Conservation (phyloP, 495 filamentous ascomycete species). For the Hypoxylon lienhwacheense region DNA sequence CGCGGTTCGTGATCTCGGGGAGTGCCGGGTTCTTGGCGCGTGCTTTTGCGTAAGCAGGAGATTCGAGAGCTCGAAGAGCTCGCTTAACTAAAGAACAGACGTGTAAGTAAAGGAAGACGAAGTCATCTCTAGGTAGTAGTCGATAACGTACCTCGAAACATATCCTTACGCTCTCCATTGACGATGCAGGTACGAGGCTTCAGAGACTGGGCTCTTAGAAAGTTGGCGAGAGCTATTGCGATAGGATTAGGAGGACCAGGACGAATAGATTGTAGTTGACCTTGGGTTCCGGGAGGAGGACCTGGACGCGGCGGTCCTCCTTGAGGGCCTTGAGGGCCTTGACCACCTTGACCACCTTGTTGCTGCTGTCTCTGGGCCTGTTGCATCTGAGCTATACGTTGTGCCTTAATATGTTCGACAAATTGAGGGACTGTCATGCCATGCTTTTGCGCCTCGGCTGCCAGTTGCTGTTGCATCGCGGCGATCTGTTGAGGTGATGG, state of each 20-base stretch:
- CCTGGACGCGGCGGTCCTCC: constrained; percentile 46
- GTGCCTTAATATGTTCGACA: constrained; percentile 66
- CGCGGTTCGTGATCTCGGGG: constrained; percentile 81
- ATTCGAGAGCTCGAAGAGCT: constrained; percentile 89
- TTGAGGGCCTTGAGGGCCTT: constrained; percentile 39
- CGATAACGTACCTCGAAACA: constrained; percentile 78
- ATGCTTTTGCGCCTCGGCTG: constrained; percentile 70
- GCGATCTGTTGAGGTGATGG: constrained; percentile 85
- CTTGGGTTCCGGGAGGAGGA: constrained; percentile 44
- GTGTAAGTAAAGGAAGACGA: constrained; percentile 21
- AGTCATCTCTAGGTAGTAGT: not conserved
- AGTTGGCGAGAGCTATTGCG: constrained; percentile 87
- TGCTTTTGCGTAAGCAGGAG: constrained; percentile 83
- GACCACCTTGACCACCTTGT: constrained; percentile 52
- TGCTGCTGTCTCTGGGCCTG: constrained; percentile 68
- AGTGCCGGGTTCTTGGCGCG: constrained; percentile 86
- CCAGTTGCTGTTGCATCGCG: constrained; percentile 80
- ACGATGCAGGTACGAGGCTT: constrained; percentile 92
- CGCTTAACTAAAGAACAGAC: constrained; percentile 74
- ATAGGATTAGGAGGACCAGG: constrained; percentile 84
- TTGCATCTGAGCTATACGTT: constrained; percentile 62
- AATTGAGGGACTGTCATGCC: constrained; percentile 78
- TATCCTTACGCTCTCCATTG: constrained; percentile 95
- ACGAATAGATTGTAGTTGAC: constrained; percentile 59
- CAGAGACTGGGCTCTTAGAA: constrained; percentile 78